A percentile compares a stretch with the other conserved stretches of the same genome.
These are phyloP conservation scores for Trichoderma koningii DNA, from an alignment of 2,329 filamentous ascomycete species.

Conservation along the genomic window DNA sequence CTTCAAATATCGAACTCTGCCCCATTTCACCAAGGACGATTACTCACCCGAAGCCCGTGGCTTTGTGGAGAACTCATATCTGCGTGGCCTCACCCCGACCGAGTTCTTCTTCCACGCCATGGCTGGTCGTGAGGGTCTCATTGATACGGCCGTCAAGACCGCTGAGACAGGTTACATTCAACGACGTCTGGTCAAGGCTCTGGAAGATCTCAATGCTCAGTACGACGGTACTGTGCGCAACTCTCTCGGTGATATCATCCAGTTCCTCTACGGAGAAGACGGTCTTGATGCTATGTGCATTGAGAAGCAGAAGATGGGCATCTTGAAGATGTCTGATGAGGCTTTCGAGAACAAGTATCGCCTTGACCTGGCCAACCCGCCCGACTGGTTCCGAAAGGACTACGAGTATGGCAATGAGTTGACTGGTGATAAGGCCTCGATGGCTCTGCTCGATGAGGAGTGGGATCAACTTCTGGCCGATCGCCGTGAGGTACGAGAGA, in stretches of 20 bases:
- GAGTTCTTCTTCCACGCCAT: conserved; percentile 99
- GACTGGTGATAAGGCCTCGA: conserved; percentile 81
- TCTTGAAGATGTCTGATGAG: conserved; percentile 75
- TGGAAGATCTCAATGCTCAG: conserved; percentile 96
- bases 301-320: conserved; percentile 87
- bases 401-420: conserved; percentile 83
- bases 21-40: conserved; percentile 98
- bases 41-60: conserved; percentile 96
- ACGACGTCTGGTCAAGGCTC: conserved; percentile 93
- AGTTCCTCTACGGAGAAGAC: conserved; percentile 97
- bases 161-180: conserved; percentile 99
- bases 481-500: conserved; percentile 70
- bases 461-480: conserved; percentile 78
- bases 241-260: conserved; percentile 92
- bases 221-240: conserved; percentile 98
- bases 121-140: conserved; percentile 99
- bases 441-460: conserved; percentile 84
- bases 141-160: conserved; percentile 99
- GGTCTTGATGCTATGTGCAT: conserved; percentile 92
- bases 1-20: conserved; percentile 96
- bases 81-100: conserved; percentile 89
- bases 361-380: conserved; percentile 66
- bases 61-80: conserved; percentile 98
- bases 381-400: conserved; percentile 62
- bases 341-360: conserved; percentile 81